Evolutionary conservation across 2,329 filamentous ascomycete species (phyloP), one percentile per base, ranked within the genome.

Genomic region (Trichophaea hybrida): DNA sequence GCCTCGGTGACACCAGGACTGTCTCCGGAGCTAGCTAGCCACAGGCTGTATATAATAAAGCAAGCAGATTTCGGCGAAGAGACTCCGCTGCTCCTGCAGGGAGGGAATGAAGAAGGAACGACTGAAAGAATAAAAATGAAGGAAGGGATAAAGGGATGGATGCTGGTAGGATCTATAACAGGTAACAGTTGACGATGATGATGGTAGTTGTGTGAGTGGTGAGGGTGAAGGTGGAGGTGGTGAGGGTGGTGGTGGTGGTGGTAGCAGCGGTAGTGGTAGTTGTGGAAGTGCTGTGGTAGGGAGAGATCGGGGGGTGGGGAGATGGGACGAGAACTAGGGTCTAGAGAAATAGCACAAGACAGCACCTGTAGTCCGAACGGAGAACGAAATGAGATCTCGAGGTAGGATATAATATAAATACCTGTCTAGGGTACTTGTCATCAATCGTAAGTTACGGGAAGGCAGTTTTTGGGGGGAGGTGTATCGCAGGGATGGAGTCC

Each of bases 161-260:
- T 2, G 38, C 38, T 43, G 24, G 24, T 24, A 24, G 24, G 24
- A 24, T 24, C 24, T 24, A 24, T 3, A 24, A 24, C 13, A 46
- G 40, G 40, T 13, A 46, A 13, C 5, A 46, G 4, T 13, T n/a
- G 13, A 2, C 10, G 10, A 46, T 6, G 40, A 46, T 12, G 40
- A 5, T 12, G 38, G 38, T 12, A 15, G 38, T 12, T 12, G 38
- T 12, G 38, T 43, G 12, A 1, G 46, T 24, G 17, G 51, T 54
- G 59, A 57, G 49, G 52, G 59, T 34, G 54, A 46, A 49, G 43
- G 58, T n/a, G 53, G 56, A 43, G 56, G 53, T 56, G 50, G 50
- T 48, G 54, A 40, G 49, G 55, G 57, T 52, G 60, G 57, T 13
- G 48, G 31, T 15, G 48, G 48, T 50, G 48, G 38, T 50, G 1